A percentile compares a stretch with the other conserved stretches of the same genome.
These are phyloP conservation scores for Hirsutella rhossiliensis DNA, from an alignment of 2,329 filamentous ascomycete species.

Conservation along the genomic window DNA sequence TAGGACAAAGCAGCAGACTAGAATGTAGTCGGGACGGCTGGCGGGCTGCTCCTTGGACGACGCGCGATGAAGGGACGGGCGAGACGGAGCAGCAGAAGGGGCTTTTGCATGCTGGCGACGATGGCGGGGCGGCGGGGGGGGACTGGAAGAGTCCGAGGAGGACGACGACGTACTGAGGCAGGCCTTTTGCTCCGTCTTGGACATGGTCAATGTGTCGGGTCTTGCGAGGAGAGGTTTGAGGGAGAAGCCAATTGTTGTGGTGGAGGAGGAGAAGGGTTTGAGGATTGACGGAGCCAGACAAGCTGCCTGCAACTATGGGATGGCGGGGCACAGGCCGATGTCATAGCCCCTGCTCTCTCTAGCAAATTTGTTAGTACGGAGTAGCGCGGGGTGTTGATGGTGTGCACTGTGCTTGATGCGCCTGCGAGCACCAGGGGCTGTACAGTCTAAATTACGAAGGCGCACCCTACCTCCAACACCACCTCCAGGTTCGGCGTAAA, in stretches of 20 bases:
- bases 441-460: no score
- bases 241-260: background rate
- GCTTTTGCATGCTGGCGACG: constrained; percentile 5
- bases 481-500: background rate
- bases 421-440: no score
- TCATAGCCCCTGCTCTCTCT: no score
- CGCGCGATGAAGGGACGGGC: constrained; percentile 9
- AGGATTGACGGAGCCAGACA: no score
- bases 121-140: constrained; percentile 10
- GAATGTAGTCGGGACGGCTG: constrained; percentile 22
- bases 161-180: constrained; percentile 45
- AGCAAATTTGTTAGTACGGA: no score
- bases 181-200: constrained; percentile 46
- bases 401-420: no score
- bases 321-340: no score
- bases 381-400: no score
- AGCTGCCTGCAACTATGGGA: no score
- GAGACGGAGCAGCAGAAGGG: constrained; percentile 1
- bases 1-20: constrained; percentile 38
- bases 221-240: background rate
- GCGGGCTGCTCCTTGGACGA: constrained; percentile 4
- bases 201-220: constrained; percentile 21
- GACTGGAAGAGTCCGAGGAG: constrained; percentile 16
- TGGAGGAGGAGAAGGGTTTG: background rate
- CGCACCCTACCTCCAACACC: background rate